phyloP scores from a whole-genome alignment of 2,329 filamentous ascomycete genomes.

The Raffaelea arxii region DNA sequence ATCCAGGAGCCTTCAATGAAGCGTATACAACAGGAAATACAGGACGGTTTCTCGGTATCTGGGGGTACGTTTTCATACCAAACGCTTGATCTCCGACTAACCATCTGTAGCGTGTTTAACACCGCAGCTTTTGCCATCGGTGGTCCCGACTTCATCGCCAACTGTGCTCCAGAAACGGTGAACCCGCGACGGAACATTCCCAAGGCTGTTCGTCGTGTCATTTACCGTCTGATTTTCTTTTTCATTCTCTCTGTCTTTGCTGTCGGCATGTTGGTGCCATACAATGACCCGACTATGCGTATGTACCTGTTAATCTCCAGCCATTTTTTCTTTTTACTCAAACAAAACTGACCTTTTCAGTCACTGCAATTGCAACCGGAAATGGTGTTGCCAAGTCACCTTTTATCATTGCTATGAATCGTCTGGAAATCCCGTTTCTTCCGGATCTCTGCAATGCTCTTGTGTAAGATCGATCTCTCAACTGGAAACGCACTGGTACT shows the following conservation, averaged over 20 bases:
- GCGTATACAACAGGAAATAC: background rate
- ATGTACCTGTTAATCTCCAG: too few species aligned
- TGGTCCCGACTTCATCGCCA: slow-evolving; percentile 43
- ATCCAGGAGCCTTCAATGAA: slow-evolving; percentile 41
- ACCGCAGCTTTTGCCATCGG: slow-evolving; percentile 23
- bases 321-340: too few species aligned
- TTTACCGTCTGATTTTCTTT: slow-evolving; percentile 14
- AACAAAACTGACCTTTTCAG: too few species aligned
- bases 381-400: slow-evolving; percentile 2
- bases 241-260: slow-evolving; percentile 20
- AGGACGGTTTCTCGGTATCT: background rate
- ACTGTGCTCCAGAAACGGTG: slow-evolving; percentile 13
- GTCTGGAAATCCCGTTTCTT: background rate
- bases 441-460: background rate
- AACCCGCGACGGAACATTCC: slow-evolving; percentile 13
- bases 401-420: slow-evolving; percentile 2
- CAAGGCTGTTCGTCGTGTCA: slow-evolving; percentile 13
- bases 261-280: slow-evolving; percentile 18
- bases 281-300: slow-evolving; percentile 15
- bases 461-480: too few species aligned
- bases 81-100: too few species aligned
- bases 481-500: too few species aligned
- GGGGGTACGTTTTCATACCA: too few species aligned
- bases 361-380: background rate
- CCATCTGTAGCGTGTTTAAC: too few species aligned